Evolutionary conservation across 108 stramenopile genomes (phyloP).

Genomic region (Pseudonitzschia multiseries): DNA sequence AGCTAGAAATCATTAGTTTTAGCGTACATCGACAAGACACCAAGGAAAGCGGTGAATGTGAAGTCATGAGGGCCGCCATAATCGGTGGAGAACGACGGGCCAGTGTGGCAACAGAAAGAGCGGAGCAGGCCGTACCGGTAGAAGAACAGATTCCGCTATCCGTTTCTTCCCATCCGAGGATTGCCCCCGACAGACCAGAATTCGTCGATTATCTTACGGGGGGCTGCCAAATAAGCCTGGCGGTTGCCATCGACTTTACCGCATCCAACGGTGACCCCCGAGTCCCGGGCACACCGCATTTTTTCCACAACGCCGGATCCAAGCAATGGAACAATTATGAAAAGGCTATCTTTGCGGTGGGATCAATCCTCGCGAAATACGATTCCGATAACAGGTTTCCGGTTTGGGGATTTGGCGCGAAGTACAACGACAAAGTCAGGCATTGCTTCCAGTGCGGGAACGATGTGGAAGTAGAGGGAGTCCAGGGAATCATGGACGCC

Average conservation of each 20-base stretch:
- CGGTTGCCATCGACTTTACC: conserved; percentile 93
- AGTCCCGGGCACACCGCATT: conserved; percentile 75
- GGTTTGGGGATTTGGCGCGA: conserved; percentile 95
- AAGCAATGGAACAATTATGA: conserved; percentile 82
- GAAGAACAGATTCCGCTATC: neutral
- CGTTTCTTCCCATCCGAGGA: neutral
- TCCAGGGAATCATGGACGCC: conserved; percentile 85
- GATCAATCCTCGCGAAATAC: conserved; percentile 78
- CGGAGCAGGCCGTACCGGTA: neutral
- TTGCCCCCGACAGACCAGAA: conserved; percentile 28
- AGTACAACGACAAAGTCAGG: conserved; percentile 79
- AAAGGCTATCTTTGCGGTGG: conserved; percentile 76
- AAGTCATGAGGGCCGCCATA: conserved; percentile 38
- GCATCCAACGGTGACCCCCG: conserved; percentile 90
- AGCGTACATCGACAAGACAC: conserved; percentile 24
- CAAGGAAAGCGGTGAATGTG: conserved; percentile 30
- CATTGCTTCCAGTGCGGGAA: conserved; percentile 84
- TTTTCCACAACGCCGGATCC: conserved; percentile 59
- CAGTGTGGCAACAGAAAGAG: neutral
- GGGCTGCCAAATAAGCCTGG: conserved; percentile 71
- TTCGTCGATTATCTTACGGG: conserved; percentile 79
- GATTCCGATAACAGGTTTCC: conserved; percentile 88
- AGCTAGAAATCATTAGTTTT: conserved; percentile 25
- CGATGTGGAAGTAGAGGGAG: conserved; percentile 71
- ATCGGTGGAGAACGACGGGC: conserved; percentile 12